Base-by-base conservation (phyloP, 495 filamentous ascomycete species). In the Hyaloscypha variabilis region DNA sequence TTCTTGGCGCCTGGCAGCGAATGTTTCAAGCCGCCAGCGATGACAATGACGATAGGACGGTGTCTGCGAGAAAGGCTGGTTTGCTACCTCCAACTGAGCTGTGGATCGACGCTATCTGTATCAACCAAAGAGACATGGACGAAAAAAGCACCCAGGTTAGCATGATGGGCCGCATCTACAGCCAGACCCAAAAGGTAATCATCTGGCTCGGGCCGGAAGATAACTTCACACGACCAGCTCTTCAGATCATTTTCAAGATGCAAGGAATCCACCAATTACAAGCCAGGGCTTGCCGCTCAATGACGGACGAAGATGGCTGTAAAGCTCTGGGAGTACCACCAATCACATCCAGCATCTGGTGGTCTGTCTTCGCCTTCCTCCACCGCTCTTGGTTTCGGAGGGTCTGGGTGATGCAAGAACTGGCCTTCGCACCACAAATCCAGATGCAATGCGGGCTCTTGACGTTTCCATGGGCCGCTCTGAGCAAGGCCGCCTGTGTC, bases 401-500 rank as follows among this genome's bases (percentile, higher is more conserved):
- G n/a, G 55, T 58, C 25, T 58, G 55, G 55, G 55, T 58, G 55
- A 58, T 58, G 25, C 55, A 58, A 21, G 55, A 58, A 34, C 29
- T 58, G 10, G 55, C 55, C 31, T 34, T 29, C n/a, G 25, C 55
- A 58, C 55, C 29, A 21, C 25, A 58, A 30, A 34, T 58, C n/a
- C 55, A 30, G 29, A 39, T 58, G 55, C 25, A 30, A 23, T 58
- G 55, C 29, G 55, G 55, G 52, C 52, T 55, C 52, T 30, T 55
- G 55, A 58, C 55, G 13, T 58, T 29, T 29, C 31, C 25, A 55
- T 55, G 57, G 66, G 49, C 58, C 31, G 17, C 50, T 63, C 31
- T 74, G 62, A 34, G 57, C 53, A 69, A 61, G 28, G 49, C 69
- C 14, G 66, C 31, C 30, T 46, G 60, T 53, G 65, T 63, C 53